These are phyloP conservation scores for Asterochloris sp. DNA, from an alignment of 139 green algal genomes.

Conservation along the genomic window DNA sequence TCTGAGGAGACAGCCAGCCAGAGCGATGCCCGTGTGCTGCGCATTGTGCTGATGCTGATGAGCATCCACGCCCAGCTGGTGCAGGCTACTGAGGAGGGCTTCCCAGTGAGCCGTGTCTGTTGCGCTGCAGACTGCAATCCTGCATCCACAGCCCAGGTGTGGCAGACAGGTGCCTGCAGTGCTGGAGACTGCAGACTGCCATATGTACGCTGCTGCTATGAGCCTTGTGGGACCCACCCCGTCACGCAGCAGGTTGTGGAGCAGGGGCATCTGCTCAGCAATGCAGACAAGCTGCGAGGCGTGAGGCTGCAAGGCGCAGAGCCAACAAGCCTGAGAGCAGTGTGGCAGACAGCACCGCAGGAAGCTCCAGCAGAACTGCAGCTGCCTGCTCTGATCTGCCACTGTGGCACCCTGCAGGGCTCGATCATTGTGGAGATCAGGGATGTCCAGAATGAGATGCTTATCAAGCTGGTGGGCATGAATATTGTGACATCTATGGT, in stretches of 20 bases:
- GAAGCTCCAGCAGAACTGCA: too few species aligned
- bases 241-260: too few species aligned
- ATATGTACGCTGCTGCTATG: too few species aligned
- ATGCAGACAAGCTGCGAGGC: too few species aligned
- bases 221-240: too few species aligned
- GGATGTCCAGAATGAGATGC: slow-evolving; percentile 50
- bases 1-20: slow-evolving; percentile 20
- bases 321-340: too few species aligned
- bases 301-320: too few species aligned
- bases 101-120: slow-evolving; percentile 16
- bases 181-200: too few species aligned
- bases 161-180: not conserved
- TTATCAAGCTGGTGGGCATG: slow-evolving; percentile 40
- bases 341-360: too few species aligned
- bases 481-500: not conserved
- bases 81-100: slow-evolving; percentile 3
- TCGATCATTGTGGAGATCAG: slow-evolving; percentile 28
- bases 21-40: slow-evolving; percentile 27
- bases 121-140: not conserved
- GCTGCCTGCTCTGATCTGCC: not conserved
- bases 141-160: not conserved
- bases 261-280: too few species aligned
- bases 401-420: not conserved
- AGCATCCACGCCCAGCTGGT: slow-evolving; percentile 24
- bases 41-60: slow-evolving; percentile 41